These are phyloP conservation scores for Ophiostoma pallidulum DNA, from an alignment of 2,329 filamentous ascomycete species.

Conservation along the genomic window DNA sequence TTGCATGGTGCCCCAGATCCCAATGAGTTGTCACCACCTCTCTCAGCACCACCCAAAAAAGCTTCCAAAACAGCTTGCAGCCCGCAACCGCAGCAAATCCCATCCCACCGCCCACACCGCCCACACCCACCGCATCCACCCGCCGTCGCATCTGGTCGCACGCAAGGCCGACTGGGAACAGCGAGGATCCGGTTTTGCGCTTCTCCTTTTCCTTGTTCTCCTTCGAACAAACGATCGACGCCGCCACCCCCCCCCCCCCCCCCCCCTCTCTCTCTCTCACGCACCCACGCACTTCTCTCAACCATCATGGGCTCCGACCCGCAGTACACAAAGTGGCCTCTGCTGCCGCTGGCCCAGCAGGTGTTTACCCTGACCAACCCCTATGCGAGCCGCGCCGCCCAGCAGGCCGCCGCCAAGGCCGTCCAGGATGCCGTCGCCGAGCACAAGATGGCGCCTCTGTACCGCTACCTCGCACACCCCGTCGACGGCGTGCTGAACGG, in stretches of 20 bases:
- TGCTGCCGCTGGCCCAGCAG: conserved; percentile 72
- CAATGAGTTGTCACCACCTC: conserved; percentile 2
- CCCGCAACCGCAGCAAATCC: background rate
- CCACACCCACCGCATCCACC: background rate
- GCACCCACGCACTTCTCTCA: background rate
- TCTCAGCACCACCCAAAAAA: conserved; percentile 2
- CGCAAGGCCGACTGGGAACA: too few relatives aligned
- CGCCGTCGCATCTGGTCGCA: background rate
- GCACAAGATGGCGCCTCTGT: conserved; percentile 81
- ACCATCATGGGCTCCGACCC: conserved; percentile 64
- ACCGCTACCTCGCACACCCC: conserved; percentile 75
- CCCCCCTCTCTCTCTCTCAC: background rate
- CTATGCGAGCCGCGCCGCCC: conserved; percentile 54
- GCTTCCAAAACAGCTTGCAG: too few relatives aligned
- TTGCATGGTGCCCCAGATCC: conserved; percentile 3
- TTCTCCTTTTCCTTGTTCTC: too few relatives aligned
- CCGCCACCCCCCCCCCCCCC: too few relatives aligned
- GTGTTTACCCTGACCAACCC: conserved; percentile 82
- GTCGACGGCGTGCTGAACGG: conserved; percentile 73
- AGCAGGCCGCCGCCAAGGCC: conserved; percentile 62
- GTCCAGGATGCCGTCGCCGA: conserved; percentile 75
- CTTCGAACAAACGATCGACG: too few relatives aligned
- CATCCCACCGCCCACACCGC: background rate
- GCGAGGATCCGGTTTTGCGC: too few relatives aligned
- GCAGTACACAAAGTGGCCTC: conserved; percentile 76